Conservation (phyloP, 768 basidiomycete genomes). For the Ramaria sp. region DNA sequence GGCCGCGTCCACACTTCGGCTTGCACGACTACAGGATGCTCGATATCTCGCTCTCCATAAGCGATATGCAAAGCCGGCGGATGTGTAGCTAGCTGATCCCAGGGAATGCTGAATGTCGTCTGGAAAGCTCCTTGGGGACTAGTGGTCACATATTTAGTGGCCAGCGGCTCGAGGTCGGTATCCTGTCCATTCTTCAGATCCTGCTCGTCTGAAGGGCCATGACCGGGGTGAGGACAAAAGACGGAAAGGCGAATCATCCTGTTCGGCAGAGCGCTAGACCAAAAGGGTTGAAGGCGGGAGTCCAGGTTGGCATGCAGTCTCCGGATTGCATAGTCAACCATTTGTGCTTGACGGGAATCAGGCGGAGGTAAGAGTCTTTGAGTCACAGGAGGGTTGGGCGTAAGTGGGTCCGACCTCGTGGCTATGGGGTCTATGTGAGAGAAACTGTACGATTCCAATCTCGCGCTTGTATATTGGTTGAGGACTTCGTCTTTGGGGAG, state of each 20-base stretch:
- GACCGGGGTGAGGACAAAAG: conserved; percentile 31
- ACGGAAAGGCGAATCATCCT: conserved; percentile 54
- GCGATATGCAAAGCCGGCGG: conserved; percentile 46
- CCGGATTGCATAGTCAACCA: conserved; percentile 16
- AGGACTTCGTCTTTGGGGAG: neutral
- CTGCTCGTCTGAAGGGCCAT: conserved; percentile 11
- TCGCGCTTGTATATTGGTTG: neutral
- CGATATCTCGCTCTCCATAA: conserved; percentile 38
- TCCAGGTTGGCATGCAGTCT: conserved; percentile 69
- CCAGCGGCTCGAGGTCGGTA: conserved; percentile 35
- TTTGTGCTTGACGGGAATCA: conserved; percentile 12
- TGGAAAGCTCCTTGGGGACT: conserved; percentile 67
- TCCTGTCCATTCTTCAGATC: conserved; percentile 11
- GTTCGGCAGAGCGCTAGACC: conserved; percentile 59
- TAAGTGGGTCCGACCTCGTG: neutral
- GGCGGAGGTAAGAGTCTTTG: neutral
- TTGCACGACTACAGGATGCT: conserved; percentile 45
- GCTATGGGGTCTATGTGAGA: neutral
- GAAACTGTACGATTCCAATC: neutral
- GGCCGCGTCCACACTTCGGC: conserved; percentile 37
- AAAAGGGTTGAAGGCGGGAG: conserved; percentile 66
- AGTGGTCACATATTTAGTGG: conserved; percentile 42
- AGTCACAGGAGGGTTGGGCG: neutral
- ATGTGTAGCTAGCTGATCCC: conserved; percentile 59
- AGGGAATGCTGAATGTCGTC: conserved; percentile 47